Evolutionary conservation across 768 basidiomycete species (phyloP).

Genomic region (Pleurotus cornucopiae): DNA sequence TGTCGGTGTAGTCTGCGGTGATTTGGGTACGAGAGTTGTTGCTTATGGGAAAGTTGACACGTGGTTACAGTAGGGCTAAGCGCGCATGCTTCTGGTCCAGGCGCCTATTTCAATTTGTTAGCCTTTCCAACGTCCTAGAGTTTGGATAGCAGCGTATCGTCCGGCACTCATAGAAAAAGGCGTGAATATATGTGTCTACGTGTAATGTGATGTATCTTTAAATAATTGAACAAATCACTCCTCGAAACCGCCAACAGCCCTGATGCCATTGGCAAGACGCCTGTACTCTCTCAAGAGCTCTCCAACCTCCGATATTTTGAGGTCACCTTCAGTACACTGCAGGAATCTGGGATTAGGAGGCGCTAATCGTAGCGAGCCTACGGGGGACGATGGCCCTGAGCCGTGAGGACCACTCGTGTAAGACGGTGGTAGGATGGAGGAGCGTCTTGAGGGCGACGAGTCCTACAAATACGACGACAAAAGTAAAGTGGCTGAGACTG

Average conservation of each 20-base stretch:
- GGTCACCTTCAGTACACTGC: conserved; percentile 69
- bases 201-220: too few relatives aligned
- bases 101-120: too few relatives aligned
- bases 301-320: conserved; percentile 76
- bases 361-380: conserved; percentile 35
- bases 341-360: conserved; percentile 71
- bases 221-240: conserved; percentile 16
- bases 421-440: conserved; percentile 32
- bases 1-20: conserved; percentile 15
- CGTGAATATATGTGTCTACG: too few relatives aligned
- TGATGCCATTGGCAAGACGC: conserved; percentile 66
- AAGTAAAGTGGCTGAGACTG: conserved; percentile 5
- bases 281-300: conserved; percentile 81
- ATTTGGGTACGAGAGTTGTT: conserved; percentile 9
- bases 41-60: conserved; percentile 17
- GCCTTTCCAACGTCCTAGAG: too few relatives aligned
- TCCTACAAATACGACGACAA: conserved; percentile 13
- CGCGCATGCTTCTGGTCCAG: neutral
- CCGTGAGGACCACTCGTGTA: conserved; percentile 26
- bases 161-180: neutral
- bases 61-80: conserved; percentile 4
- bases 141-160: too few relatives aligned
- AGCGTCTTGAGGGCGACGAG: conserved; percentile 34
- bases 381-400: conserved; percentile 34
- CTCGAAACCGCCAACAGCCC: conserved; percentile 55